Percentiles rank a stretch among this genome's conserved stretches.
phyloP scores from a whole-genome alignment of 805 yeast species.

The Maudiozyma turicensis region DNA sequence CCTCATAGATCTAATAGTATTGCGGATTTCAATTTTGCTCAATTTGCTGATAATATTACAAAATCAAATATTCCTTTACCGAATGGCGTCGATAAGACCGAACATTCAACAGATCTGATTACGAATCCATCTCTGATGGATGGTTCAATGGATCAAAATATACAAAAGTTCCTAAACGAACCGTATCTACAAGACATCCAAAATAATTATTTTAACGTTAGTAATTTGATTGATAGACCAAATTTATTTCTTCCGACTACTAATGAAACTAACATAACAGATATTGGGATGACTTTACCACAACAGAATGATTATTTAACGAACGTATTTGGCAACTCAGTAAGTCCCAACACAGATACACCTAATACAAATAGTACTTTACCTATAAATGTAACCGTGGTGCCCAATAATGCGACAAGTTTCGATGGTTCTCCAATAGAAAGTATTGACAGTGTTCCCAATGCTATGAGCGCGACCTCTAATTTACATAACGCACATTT shows the following conservation, averaged over 20 bases:
- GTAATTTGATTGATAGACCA: conserved; percentile 26
- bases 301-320: conserved; percentile 16
- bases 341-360: background rate
- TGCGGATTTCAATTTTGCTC: background rate
- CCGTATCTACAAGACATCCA: conserved; percentile 2
- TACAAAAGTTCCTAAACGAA: conserved; percentile 4
- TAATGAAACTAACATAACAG: conserved; percentile 13
- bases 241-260: conserved; percentile 14
- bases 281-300: conserved; percentile 12
- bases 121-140: background rate
- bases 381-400: background rate
- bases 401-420: background rate
- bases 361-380: background rate
- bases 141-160: conserved; percentile 1
- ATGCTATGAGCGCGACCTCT: background rate
- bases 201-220: conserved; percentile 14
- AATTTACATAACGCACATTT: background rate
- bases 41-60: conserved; percentile 1
- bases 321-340: conserved; percentile 12
- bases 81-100: background rate
- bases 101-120: background rate
- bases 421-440: background rate
- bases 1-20: background rate
- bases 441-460: background rate
- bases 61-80: background rate